phyloP scores from a whole-genome alignment of 345 rosid species.

The Sonneratia caseolaris region DNA sequence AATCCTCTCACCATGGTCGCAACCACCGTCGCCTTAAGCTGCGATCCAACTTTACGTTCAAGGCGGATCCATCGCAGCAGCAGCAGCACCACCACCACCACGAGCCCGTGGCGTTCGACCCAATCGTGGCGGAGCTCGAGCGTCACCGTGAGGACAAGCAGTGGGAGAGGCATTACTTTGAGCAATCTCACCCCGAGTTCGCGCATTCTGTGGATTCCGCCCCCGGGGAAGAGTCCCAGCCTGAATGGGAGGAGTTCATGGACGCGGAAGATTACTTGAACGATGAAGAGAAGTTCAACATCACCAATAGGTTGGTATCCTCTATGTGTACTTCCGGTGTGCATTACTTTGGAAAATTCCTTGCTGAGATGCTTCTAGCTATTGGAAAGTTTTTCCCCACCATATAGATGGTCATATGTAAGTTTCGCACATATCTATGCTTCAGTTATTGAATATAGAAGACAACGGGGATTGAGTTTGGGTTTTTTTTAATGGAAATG shows the following conservation, averaged over 20 bases:
- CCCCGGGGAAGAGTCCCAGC: slow-evolving; percentile 41
- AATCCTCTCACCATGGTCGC: slow-evolving; percentile 22
- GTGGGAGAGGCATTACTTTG: slow-evolving; percentile 72
- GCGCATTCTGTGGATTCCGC: slow-evolving; percentile 9
- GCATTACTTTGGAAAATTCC: no score
- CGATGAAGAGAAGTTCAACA: slow-evolving; percentile 75
- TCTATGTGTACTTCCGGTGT: background rate
- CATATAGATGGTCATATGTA: no score
- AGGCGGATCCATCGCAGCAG: slow-evolving; percentile 20
- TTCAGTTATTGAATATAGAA: no score
- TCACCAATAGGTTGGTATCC: slow-evolving; percentile 62
- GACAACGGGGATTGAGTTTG: no score
- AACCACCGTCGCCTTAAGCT: slow-evolving; percentile 49
- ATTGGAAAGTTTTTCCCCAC: no score
- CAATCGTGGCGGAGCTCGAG: slow-evolving; percentile 41
- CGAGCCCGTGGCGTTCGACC: slow-evolving; percentile 36
- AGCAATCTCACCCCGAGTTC: slow-evolving; percentile 55
- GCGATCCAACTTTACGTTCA: slow-evolving; percentile 44
- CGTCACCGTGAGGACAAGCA: slow-evolving; percentile 55
- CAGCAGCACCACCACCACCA: slow-evolving; percentile 20
- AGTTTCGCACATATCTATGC: no score
- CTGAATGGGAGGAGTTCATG: slow-evolving; percentile 94
- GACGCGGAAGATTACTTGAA: slow-evolving; percentile 93
- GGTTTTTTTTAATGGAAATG: no score
- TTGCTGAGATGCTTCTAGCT: no score